Conservation (phyloP, 805 yeast genomes). For the Schizosaccharomyces pombe region DNA sequence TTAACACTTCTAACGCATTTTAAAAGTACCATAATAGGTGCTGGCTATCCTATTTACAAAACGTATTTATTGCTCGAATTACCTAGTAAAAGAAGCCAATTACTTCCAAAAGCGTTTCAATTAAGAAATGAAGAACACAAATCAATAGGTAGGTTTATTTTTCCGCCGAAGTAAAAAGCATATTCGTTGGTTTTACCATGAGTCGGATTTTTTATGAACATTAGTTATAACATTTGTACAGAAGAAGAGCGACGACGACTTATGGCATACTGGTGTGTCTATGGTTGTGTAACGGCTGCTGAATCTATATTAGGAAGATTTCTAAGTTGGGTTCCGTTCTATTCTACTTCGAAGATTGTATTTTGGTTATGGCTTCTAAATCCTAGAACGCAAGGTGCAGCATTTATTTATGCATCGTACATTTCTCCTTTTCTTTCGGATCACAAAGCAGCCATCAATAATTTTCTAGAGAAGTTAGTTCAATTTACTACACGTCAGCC, state of each 20-base stretch:
- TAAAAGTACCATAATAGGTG: neutral
- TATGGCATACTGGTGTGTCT: neutral
- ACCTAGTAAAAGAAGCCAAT: neutral
- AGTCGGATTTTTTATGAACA: no score
- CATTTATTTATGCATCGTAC: slow-evolving; percentile 18
- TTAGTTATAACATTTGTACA: neutral
- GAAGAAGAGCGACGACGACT: neutral
- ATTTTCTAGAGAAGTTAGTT: neutral
- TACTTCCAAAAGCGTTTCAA: neutral
- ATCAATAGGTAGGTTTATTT: neutral
- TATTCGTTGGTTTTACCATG: no score
- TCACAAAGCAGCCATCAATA: slow-evolving; percentile 14
- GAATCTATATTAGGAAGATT: neutral
- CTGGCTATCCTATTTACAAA: neutral
- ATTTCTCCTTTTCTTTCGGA: slow-evolving; percentile 19
- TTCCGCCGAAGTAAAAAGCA: neutral
- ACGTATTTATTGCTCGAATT: neutral
- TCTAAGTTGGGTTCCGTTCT: slow-evolving; percentile 6
- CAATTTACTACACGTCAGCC: neutral
- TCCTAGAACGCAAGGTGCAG: slow-evolving; percentile 16
- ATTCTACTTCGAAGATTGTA: slow-evolving; percentile 3
- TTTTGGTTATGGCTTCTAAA: slow-evolving; percentile 5
- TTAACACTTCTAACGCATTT: neutral
- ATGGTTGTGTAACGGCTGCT: neutral
- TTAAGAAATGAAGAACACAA: neutral